phyloP scores from a whole-genome alignment of 192 early-diverging fungal species.

The Umbelopsis ramanniana region DNA sequence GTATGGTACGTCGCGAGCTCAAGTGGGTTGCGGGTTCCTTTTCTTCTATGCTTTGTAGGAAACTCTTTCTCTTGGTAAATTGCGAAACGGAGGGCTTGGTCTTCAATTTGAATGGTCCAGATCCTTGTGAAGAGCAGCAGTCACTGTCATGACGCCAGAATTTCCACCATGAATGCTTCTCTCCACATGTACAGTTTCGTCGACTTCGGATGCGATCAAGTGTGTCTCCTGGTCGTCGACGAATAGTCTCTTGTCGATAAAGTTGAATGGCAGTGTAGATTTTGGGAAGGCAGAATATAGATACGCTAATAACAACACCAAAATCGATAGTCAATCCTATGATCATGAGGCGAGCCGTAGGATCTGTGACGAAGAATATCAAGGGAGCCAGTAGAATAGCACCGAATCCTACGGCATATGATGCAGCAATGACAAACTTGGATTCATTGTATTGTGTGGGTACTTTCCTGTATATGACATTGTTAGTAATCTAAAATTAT shows the following conservation, averaged over 20 bases:
- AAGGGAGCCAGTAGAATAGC: conserved; percentile 12
- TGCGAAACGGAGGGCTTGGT: neutral
- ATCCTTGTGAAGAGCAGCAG: neutral
- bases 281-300: conserved; percentile 24
- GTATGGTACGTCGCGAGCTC: neutral
- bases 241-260: conserved; percentile 11
- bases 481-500: neutral
- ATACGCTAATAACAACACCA: conserved; percentile 15
- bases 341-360: conserved; percentile 11
- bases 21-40: neutral
- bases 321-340: conserved; percentile 21
- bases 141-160: conserved; percentile 15
- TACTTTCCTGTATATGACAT: conserved; percentile 1
- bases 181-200: conserved; percentile 3
- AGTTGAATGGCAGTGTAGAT: conserved; percentile 21
- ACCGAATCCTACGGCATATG: conserved; percentile 14
- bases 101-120: neutral
- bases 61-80: neutral
- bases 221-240: neutral
- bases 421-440: conserved; percentile 21
- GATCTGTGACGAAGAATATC: conserved; percentile 17
- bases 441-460: conserved; percentile 29
- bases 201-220: neutral
- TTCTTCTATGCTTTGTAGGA: neutral
- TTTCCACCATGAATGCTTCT: conserved; percentile 14